Base-by-base conservation (phyloP, 345 rosid genomes). In the Brassica incana region DNA sequence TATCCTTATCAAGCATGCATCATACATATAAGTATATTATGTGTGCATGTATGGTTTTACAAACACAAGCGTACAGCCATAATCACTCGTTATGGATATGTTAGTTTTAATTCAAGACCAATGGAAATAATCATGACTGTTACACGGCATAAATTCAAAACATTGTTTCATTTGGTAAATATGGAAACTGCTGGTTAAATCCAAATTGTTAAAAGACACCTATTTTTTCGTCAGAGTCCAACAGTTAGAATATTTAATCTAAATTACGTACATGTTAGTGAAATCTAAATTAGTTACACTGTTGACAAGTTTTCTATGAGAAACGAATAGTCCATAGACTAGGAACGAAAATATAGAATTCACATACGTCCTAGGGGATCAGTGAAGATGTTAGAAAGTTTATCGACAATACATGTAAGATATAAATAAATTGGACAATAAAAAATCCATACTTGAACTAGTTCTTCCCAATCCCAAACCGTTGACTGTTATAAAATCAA, bases 1-100 rank as follows among this genome's bases (percentile, higher is more conserved):
- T 71, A 75, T 80, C 79, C 61, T 56, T 40, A 69, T 29, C 38
- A 64, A 75, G 82, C 82, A 75, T 80, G 79, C 83, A 80, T 8
- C 67, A 50, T 62, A 68, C 7, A 59, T 36, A 68, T 50, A 80
- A 11, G 36, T 80, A 69, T 63, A 29, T 29, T 27, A 62, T 68
- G 27, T 45, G 30, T 69, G 75, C 67, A 74, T 75, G 66, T 35
- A 69, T 69, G 67, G 40, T 25, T 60, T 48, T 62, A 61, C 65
- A 74, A 23, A 68, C 75, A 35, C 10, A 80, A 74, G n/a, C 50
- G 30, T 27, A 80, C 65, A 32, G 35, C 60, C 78, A 62, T 80
- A 63, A 73, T 78, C 71, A 74, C 83, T 54, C 25, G 71, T 67
- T 74, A 62, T 3, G 71, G 82, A 79, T 74, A 74, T 74, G 75